A percentile compares a stretch with the other conserved stretches of the same genome.
These are phyloP conservation scores for Keithomyces neogunnii DNA, from an alignment of 2,329 filamentous ascomycete genomes.

Conservation along the genomic window DNA sequence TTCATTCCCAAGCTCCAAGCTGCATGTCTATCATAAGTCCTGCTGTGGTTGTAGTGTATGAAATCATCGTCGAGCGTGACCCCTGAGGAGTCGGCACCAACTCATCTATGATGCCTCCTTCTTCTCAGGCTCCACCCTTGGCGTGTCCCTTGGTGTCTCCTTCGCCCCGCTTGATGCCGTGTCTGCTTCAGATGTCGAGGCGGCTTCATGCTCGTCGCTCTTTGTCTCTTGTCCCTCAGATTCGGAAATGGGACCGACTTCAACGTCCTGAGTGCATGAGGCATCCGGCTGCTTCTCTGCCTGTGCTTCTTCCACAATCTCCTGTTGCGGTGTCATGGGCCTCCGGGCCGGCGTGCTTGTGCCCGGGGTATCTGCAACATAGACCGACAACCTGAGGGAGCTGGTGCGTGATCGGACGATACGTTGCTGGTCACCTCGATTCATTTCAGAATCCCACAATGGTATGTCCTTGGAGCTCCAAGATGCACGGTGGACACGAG, in stretches of 20 bases:
- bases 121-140: neutral
- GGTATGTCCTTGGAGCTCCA: conserved; percentile 46
- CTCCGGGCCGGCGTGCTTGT: conserved; percentile 11
- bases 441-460: conserved; percentile 29
- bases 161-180: neutral
- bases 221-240: neutral
- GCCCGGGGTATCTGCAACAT: conserved; percentile 12
- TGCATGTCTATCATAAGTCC: neutral
- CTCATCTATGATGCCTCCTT: neutral
- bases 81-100: neutral
- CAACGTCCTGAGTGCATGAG: neutral
- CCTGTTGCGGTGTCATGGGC: conserved; percentile 22
- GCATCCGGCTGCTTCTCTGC: neutral
- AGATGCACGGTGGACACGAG: conserved; percentile 39
- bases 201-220: neutral
- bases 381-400: conserved; percentile 21
- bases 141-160: neutral
- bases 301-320: conserved; percentile 13
- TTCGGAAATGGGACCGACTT: neutral
- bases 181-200: neutral
- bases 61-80: no score
- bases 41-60: neutral
- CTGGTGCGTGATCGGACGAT: conserved; percentile 21
- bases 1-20: neutral
- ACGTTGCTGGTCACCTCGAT: conserved; percentile 19